Conservation (phyloP, 2,329 filamentous ascomycete species). For the Grosmannia clavigera region DNA sequence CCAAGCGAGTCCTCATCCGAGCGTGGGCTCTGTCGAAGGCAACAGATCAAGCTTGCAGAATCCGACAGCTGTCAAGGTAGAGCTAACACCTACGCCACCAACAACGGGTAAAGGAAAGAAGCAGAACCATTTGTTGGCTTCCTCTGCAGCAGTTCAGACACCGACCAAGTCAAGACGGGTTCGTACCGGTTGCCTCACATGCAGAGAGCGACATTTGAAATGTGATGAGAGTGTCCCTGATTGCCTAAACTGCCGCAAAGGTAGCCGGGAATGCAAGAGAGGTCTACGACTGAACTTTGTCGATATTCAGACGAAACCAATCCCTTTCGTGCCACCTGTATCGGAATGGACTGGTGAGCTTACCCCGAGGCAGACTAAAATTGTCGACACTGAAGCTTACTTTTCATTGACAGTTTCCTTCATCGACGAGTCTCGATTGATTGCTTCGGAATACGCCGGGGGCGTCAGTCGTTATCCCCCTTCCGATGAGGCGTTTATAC, state of each 20-base stretch:
- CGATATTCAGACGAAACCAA: constrained; percentile 62
- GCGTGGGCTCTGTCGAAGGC: not conserved
- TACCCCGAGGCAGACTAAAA: too few relatives aligned
- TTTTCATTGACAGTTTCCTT: constrained; percentile 49
- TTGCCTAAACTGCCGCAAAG: constrained; percentile 75
- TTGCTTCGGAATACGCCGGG: constrained; percentile 81
- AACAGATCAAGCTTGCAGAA: constrained; percentile 11
- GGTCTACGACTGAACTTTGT: constrained; percentile 87
- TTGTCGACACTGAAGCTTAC: not conserved
- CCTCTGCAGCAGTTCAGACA: not conserved
- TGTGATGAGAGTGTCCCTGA: constrained; percentile 63
- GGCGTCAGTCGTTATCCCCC: constrained; percentile 62
- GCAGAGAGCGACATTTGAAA: constrained; percentile 78
- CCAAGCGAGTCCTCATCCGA: not conserved
- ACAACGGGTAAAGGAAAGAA: not conserved
- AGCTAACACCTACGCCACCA: constrained; percentile 12
- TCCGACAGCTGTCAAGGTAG: not conserved
- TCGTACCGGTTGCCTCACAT: constrained; percentile 82
- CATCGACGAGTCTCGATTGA: constrained; percentile 76
- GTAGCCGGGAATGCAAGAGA: constrained; percentile 71
- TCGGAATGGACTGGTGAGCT: constrained; percentile 49
- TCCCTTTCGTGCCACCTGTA: constrained; percentile 48
- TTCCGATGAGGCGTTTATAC: constrained; percentile 27
- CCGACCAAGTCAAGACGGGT: constrained; percentile 9
- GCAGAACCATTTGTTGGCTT: not conserved